Base-by-base conservation (phyloP, 2,329 filamentous ascomycete species). In the Colletotrichum australisinense region DNA sequence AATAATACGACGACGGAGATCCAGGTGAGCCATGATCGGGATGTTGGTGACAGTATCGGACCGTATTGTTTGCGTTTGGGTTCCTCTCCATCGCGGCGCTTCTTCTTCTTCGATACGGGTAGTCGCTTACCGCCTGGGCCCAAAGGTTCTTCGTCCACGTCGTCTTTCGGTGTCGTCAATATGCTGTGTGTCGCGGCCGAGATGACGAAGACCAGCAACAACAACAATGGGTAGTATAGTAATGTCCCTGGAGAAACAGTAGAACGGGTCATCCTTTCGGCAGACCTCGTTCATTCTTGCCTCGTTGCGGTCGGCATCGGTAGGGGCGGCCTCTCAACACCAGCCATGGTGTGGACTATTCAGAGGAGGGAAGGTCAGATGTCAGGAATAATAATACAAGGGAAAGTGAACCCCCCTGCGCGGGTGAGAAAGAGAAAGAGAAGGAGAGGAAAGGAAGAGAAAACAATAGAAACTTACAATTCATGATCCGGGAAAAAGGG, bases 111-210 rank as follows among this genome's bases (percentile, higher is more conserved):
- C 73, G 87, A 89, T 63, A 86, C 81, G n/a, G 95, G 95, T 67
- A 98, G 86, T 42, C 95, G 95, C 81, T 97, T 95, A 76, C 95
- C 96, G 69, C 94, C 95, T 1, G 95, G 95, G n/a, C 95, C 95
- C 66, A 88, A 91, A 76, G 89, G 83, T 38, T 82, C 86, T 26
- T 85, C 79, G 75, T 86, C 84, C 4, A 66, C 74, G 49, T 88
- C 87, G 70, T 86, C 84, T 66, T 84, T 87, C 76, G 85, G 86
- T 35, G 87, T 85, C 69, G 84, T 86, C 79, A 87, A 81, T 55
- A 90, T 84, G 78, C 88, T 89, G 80, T 90, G 87, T 74, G 86
- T 83, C 42, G 86, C 86, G 57, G 88, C 86, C 67, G 86, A 81
- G 52, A 84, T 75, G 73, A 90, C 82, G 77, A 91, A 89, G 24